Percentiles rank a stretch among this genome's conserved stretches.
Evolutionary conservation across 345 rosid species (phyloP).

Genomic region (Pseudoturritis turrita): DNA sequence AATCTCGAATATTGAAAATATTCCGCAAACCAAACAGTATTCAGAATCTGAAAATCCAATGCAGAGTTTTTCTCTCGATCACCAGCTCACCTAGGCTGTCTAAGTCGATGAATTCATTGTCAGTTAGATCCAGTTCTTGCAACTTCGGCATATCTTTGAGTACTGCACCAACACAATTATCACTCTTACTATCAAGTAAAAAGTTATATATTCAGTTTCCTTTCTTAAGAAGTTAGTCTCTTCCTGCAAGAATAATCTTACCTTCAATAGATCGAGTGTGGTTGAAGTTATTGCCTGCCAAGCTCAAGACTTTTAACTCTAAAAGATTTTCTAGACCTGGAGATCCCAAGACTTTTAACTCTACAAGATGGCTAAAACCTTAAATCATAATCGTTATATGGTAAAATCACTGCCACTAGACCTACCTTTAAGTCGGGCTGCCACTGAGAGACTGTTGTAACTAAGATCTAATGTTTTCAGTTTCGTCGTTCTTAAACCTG

Average conservation of each 20-base stretch:
- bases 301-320: constrained; percentile 5
- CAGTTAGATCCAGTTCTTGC: constrained; percentile 20
- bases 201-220: too few species aligned
- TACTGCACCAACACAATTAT: not conserved
- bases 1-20: not conserved
- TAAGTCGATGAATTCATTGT: not conserved
- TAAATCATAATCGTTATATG: not conserved
- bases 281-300: constrained; percentile 11
- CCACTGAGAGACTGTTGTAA: not conserved
- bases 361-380: too few species aligned
- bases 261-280: constrained; percentile 4
- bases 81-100: constrained; percentile 7
- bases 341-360: not conserved
- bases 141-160: constrained; percentile 9
- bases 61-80: not conserved
- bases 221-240: not conserved
- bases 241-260: constrained; percentile 1
- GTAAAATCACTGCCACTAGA: not conserved
- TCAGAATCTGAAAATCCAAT: too few species aligned
- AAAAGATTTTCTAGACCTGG: constrained; percentile 8
- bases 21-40: too few species aligned
- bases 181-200: too few species aligned
- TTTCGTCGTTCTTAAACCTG: not conserved
- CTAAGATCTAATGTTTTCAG: constrained; percentile 22
- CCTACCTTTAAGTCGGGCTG: constrained; percentile 7